Conservation (phyloP, 176 grass and related monocot species). For the Pharus latifolius region DNA sequence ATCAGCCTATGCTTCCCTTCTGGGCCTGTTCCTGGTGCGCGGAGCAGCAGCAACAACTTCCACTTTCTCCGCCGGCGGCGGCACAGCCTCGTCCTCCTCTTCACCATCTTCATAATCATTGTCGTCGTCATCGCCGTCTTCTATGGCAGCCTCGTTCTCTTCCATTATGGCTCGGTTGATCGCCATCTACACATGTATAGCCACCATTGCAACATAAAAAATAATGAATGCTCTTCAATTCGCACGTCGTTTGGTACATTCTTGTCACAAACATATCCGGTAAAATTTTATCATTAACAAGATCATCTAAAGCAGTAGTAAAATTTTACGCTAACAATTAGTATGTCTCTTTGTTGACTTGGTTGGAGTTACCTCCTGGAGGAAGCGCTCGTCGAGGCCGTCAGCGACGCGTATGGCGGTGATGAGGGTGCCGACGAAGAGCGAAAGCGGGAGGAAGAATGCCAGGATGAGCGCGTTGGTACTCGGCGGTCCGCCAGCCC, state of each 20-base stretch:
- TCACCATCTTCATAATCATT: not conserved
- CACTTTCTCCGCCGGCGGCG: slow-evolving; percentile 21
- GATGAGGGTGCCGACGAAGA: slow-evolving; percentile 65
- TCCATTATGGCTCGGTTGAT: slow-evolving; percentile 53
- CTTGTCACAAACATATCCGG: not conserved
- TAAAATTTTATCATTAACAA: not conserved
- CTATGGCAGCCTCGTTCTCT: slow-evolving; percentile 34
- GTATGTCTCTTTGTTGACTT: no score
- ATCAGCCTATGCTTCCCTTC: slow-evolving; percentile 17
- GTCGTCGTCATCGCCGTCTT: not conserved
- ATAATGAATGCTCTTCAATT: not conserved
- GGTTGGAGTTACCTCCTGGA: slow-evolving; percentile 39
- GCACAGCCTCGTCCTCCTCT: not conserved
- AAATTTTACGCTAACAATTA: no score
- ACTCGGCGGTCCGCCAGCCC: slow-evolving; percentile 60
- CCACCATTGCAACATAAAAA: not conserved
- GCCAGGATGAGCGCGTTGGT: slow-evolving; percentile 66
- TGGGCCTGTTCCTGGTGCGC: slow-evolving; percentile 53
- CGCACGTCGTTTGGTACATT: not conserved
- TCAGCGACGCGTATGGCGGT: slow-evolving; percentile 49
- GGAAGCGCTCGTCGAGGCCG: slow-evolving; percentile 70
- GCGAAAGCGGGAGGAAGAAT: slow-evolving; percentile 76
- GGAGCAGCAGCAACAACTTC: slow-evolving; percentile 12
- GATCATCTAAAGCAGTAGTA: no score
- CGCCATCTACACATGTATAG: slow-evolving; percentile 33